Percentiles rank a stretch among this genome's conserved stretches.
These are phyloP conservation scores for Boletus pseudopeckii DNA, from an alignment of 768 basidiomycete genomes.

Conservation along the genomic window DNA sequence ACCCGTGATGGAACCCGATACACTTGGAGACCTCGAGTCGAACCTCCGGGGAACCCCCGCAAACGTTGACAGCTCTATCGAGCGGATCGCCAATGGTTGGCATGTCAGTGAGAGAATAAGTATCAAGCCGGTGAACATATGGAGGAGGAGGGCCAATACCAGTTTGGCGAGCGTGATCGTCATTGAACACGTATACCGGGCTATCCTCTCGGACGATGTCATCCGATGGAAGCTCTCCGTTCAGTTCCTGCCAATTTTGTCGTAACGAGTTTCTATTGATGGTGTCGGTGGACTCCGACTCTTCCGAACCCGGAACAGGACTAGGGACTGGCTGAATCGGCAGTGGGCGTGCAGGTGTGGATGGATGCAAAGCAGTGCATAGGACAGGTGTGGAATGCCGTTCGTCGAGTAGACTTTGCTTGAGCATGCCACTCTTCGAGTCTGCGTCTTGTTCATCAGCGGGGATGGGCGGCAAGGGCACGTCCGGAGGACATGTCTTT, in stretches of 20 bases:
- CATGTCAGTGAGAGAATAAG: slow-evolving; percentile 7
- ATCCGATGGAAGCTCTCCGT: background rate
- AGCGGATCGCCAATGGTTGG: slow-evolving; percentile 16
- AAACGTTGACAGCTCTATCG: slow-evolving; percentile 19
- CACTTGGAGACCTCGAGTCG: slow-evolving; percentile 22
- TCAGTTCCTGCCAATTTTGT: slow-evolving; percentile 5
- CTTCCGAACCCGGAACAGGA: slow-evolving; percentile 12
- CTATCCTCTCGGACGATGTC: slow-evolving; percentile 22
- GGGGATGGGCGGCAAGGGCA: slow-evolving; percentile 24
- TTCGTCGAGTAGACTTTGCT: background rate
- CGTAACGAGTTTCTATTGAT: background rate
- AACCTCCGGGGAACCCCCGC: slow-evolving; percentile 16
- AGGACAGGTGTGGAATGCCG: slow-evolving; percentile 7
- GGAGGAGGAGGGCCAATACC: slow-evolving; percentile 19
- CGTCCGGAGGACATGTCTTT: slow-evolving; percentile 10
- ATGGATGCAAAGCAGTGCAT: background rate
- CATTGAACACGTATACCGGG: slow-evolving; percentile 10
- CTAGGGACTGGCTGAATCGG: slow-evolving; percentile 19
- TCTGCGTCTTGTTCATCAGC: background rate
- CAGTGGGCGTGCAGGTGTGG: slow-evolving; percentile 10
- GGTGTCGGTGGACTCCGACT: background rate
- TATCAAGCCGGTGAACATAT: slow-evolving; percentile 7
- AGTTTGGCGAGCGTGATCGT: background rate
- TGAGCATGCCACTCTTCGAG: background rate
- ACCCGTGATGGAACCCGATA: slow-evolving; percentile 22